Evolutionary conservation across 352 stramenopile species (phyloP).

Genomic region (Globisporangium perplexum): DNA sequence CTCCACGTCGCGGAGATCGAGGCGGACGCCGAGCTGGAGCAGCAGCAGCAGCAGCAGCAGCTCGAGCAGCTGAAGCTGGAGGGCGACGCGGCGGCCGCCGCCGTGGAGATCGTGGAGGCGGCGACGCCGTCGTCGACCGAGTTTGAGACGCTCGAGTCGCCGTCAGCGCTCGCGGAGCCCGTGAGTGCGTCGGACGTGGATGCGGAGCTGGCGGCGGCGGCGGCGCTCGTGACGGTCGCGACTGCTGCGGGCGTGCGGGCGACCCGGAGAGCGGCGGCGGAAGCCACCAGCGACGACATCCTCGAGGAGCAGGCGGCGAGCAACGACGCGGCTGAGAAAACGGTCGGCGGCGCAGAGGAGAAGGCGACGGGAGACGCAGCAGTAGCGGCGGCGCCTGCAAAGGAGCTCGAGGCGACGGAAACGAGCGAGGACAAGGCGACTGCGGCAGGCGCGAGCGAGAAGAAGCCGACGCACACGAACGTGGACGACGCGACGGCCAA

Average conservation of each 20-base stretch:
- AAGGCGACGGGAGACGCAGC: background rate
- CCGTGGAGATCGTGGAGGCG: slow-evolving; percentile 9
- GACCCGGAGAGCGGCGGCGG: background rate
- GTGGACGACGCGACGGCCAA: slow-evolving; percentile 53
- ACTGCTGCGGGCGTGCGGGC: background rate
- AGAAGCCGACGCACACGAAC: slow-evolving; percentile 38
- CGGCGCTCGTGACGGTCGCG: background rate
- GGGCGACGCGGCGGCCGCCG: background rate
- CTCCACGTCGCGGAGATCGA: slow-evolving; percentile 1
- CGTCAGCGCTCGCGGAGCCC: background rate
- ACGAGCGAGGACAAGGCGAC: background rate
- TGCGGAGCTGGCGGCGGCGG: background rate
- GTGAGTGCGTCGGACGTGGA: background rate
- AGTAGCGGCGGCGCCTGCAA: slow-evolving; percentile 1
- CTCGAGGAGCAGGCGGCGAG: slow-evolving; percentile 8
- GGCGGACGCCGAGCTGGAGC: background rate
- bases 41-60: background rate
- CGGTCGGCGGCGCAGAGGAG: background rate
- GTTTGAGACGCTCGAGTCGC: slow-evolving; percentile 10
- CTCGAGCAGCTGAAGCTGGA: background rate
- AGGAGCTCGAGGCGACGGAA: background rate
- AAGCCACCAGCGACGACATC: slow-evolving; percentile 13
- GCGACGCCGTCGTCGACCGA: slow-evolving; percentile 11
- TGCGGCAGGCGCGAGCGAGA: background rate
- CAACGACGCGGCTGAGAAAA: background rate